Conservation (phyloP, 306 rosid species). For the Oxytropis ochrocephala region DNA sequence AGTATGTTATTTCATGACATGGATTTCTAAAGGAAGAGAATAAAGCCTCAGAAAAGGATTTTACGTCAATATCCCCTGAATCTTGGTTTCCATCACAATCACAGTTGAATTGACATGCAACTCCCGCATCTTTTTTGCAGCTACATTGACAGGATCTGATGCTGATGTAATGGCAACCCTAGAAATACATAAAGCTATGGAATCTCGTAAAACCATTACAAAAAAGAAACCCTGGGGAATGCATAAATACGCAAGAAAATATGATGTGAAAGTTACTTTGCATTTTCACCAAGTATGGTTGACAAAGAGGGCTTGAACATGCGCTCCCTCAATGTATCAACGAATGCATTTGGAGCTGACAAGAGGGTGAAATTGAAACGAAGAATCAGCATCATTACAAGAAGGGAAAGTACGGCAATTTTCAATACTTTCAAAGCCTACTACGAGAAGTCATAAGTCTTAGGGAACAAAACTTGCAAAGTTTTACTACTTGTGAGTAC, state of each 20-base stretch:
- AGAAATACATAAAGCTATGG: conserved; percentile 44
- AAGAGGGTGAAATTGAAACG: conserved; percentile 19
- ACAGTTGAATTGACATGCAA: conserved; percentile 68
- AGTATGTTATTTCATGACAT: conserved; percentile 10
- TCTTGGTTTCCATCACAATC: conserved; percentile 53
- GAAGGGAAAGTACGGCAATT: neutral
- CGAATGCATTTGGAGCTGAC: conserved; percentile 74
- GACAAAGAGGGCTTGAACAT: conserved; percentile 90
- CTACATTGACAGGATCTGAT: conserved; percentile 75
- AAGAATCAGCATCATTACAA: conserved; percentile 15
- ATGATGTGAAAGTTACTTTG: conserved; percentile 47
- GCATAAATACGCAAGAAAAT: conserved; percentile 17
- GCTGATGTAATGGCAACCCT: conserved; percentile 81
- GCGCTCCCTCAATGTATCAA: conserved; percentile 92
- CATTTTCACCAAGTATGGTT: conserved; percentile 60
- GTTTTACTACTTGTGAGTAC: neutral
- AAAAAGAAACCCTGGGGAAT: conserved; percentile 6
- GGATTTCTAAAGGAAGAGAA: neutral
- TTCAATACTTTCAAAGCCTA: neutral
- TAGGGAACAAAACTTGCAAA: conserved; percentile 2
- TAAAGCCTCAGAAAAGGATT: conserved; percentile 14
- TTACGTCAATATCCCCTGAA: conserved; percentile 92
- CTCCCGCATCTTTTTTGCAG: conserved; percentile 88
- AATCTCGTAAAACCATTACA: conserved; percentile 37
- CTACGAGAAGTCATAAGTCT: neutral